Percentiles rank a stretch among this genome's conserved stretches.
These are phyloP conservation scores for Ceratocystis cubensis DNA, from an alignment of 2,329 filamentous ascomycete genomes.

Conservation along the genomic window DNA sequence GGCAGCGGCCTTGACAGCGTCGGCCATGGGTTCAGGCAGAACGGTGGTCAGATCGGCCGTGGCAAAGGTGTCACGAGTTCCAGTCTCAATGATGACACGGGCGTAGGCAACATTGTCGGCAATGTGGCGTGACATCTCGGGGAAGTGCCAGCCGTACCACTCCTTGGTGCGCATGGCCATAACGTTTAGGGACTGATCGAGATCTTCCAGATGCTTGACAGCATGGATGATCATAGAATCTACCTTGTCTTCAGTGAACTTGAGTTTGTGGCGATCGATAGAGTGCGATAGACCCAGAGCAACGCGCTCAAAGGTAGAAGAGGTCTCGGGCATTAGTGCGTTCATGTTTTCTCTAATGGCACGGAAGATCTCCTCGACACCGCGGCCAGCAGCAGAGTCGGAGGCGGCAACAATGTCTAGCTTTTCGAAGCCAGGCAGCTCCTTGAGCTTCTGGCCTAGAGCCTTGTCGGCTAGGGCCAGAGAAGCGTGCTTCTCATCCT, in stretches of 20 bases:
- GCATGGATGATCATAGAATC: conserved; percentile 99
- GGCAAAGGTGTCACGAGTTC: conserved; percentile 70
- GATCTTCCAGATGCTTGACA: conserved; percentile 81
- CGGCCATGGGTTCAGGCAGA: conserved; percentile 88
- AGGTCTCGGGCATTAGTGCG: conserved; percentile 75
- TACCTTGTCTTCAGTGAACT: conserved; percentile 97
- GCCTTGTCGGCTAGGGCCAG: conserved; percentile 90
- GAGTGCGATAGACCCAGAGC: conserved; percentile 92
- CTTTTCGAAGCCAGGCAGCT: conserved; percentile 78
- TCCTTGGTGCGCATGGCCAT: conserved; percentile 99
- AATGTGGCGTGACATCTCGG: conserved; percentile 90
- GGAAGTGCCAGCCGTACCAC: conserved; percentile 99
- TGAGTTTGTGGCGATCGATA: conserved; percentile 91
- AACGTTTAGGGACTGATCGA: conserved; percentile 97
- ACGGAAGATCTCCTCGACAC: conserved; percentile 71
- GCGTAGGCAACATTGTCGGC: conserved; percentile 95
- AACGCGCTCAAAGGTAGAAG: conserved; percentile 85
- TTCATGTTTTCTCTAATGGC: conserved; percentile 84
- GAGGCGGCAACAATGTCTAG: conserved; percentile 66
- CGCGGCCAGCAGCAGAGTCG: conserved; percentile 54
- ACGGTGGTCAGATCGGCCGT: conserved; percentile 74
- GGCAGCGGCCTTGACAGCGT: conserved; percentile 79
- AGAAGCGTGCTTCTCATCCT: conserved; percentile 94
- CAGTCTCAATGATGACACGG: conserved; percentile 75
- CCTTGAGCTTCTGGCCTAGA: conserved; percentile 81